Conservation (phyloP, 108 stramenopile species). For the Nitzschia sp. region DNA sequence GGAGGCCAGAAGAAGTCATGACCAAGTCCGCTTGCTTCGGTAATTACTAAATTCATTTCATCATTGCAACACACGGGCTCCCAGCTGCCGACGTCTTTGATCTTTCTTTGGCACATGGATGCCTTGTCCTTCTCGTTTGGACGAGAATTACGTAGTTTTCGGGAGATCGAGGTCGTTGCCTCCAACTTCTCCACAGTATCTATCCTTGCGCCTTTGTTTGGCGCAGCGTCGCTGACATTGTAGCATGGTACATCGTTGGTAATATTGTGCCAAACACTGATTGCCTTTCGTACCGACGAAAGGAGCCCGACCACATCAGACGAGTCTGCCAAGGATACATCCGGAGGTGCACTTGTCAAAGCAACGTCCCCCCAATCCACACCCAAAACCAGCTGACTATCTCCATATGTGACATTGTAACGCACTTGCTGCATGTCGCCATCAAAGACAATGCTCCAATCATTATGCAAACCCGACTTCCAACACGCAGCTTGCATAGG, state of each 20-base stretch:
- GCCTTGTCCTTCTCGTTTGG: neutral
- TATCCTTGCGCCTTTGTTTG: slow-evolving; percentile 22
- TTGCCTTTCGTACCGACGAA: slow-evolving; percentile 49
- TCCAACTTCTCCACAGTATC: neutral
- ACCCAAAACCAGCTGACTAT: slow-evolving; percentile 24
- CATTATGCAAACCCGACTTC: slow-evolving; percentile 32
- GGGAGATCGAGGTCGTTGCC: neutral
- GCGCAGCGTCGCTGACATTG: slow-evolving; percentile 44
- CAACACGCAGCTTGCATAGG: slow-evolving; percentile 68
- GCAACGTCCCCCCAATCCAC: slow-evolving; percentile 60
- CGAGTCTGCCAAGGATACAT: neutral
- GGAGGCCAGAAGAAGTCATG: slow-evolving; percentile 83
- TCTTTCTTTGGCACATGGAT: slow-evolving; percentile 37
- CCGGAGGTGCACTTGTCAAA: neutral
- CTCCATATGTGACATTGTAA: slow-evolving; percentile 47
- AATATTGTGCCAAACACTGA: slow-evolving; percentile 67
- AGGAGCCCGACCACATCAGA: slow-evolving; percentile 33
- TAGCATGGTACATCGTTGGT: slow-evolving; percentile 53
- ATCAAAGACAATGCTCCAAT: slow-evolving; percentile 40
- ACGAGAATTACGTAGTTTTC: neutral
- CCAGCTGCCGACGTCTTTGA: slow-evolving; percentile 49
- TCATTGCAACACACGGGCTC: slow-evolving; percentile 64
- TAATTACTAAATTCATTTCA: slow-evolving; percentile 66
- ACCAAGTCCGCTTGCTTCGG: slow-evolving; percentile 54
- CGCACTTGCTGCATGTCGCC: slow-evolving; percentile 44